Evolutionary conservation across 495 filamentous ascomycete genomes (phyloP).

Genomic region (Tuber umbilicatum): DNA sequence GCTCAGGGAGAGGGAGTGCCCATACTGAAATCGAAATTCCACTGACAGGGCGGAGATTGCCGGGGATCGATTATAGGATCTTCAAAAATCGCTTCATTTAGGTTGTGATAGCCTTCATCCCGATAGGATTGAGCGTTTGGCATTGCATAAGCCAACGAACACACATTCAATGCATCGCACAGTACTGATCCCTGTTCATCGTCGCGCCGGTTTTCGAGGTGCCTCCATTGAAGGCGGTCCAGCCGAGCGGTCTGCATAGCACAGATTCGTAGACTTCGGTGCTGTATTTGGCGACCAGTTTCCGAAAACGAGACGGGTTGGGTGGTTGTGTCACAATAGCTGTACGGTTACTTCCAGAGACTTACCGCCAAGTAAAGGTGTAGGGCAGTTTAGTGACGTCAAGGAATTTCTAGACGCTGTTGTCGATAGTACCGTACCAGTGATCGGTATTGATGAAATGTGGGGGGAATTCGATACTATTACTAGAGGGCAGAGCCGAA

Average conservation of each 20-base stretch:
- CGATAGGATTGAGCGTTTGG: too few species aligned
- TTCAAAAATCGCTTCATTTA: too few species aligned
- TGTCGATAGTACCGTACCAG: not conserved
- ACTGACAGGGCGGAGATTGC: too few species aligned
- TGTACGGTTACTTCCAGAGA: not conserved
- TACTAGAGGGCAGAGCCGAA: not conserved
- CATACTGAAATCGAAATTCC: too few species aligned
- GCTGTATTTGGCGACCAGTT: not conserved
- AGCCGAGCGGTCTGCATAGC: not conserved
- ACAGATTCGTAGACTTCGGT: too few species aligned
- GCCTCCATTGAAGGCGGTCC: not conserved
- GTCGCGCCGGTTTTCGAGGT: not conserved
- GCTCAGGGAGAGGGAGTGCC: too few species aligned
- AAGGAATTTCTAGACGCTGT: too few species aligned
- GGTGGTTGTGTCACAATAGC: not conserved
- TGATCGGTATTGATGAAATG: not conserved
- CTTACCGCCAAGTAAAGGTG: not conserved
- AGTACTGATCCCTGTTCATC: not conserved
- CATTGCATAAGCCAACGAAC: too few species aligned
- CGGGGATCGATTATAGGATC: too few species aligned
- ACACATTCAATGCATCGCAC: not conserved
- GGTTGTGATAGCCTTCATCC: too few species aligned
- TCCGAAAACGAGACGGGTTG: not conserved
- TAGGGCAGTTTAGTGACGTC: too few species aligned
- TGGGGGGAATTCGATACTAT: not conserved